phyloP scores from a whole-genome alignment of 2,329 filamentous ascomycete genomes.

The Arthrobotrys sinensis region DNA sequence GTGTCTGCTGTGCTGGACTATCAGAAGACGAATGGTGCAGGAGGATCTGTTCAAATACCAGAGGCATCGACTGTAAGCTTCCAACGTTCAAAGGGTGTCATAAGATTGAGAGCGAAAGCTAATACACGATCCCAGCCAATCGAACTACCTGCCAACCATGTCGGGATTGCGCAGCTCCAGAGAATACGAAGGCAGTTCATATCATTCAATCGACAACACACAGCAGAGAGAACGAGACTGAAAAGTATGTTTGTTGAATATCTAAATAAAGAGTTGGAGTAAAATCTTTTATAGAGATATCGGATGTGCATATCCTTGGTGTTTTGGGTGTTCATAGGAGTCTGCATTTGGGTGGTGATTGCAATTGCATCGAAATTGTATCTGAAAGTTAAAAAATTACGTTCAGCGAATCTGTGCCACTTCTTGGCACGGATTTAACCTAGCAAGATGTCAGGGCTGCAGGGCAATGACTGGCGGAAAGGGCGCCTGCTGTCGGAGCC shows the following conservation, averaged over 20 bases:
- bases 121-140: slow-evolving; percentile 70
- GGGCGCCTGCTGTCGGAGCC: slow-evolving; percentile 2
- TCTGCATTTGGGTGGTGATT: slow-evolving; percentile 10
- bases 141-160: slow-evolving; percentile 76
- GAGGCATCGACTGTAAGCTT: slow-evolving; percentile 49
- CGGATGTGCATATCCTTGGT: slow-evolving; percentile 14
- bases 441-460: slow-evolving; percentile 1
- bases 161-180: slow-evolving; percentile 83
- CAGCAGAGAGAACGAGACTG: slow-evolving; percentile 73
- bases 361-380: neutral
- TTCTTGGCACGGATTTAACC: slow-evolving; percentile 54
- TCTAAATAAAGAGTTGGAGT: slow-evolving; percentile 72
- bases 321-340: slow-evolving; percentile 4
- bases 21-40: slow-evolving; percentile 61
- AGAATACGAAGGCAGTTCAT: slow-evolving; percentile 84
- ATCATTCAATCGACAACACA: slow-evolving; percentile 79
- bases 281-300: slow-evolving; percentile 1
- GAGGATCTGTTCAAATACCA: slow-evolving; percentile 40
- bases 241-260: slow-evolving; percentile 77
- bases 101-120: slow-evolving; percentile 67
- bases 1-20: slow-evolving; percentile 77
- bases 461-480: slow-evolving; percentile 14
- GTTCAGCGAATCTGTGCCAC: neutral
- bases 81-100: neutral
- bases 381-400: slow-evolving; percentile 8